Base-by-base conservation (phyloP, 805 yeast genomes). In the Phaffomyces antillensis region DNA sequence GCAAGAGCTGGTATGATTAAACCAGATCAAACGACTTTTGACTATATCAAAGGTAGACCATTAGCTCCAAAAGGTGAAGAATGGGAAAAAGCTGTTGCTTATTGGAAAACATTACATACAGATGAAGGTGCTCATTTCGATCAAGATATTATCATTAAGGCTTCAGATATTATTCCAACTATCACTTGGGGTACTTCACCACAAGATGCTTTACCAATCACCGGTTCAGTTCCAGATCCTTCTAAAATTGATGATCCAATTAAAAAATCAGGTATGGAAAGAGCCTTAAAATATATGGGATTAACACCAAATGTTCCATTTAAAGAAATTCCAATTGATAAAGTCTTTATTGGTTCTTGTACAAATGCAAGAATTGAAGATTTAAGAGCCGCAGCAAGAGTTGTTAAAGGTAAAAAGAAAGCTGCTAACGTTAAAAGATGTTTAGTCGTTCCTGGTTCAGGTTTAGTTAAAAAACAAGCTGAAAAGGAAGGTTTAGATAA, bases 151-250 rank as follows among this genome's bases (percentile, higher is more conserved):
- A 70, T 73, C 38, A 86, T 93, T 63, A 72, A 83, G 53, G 96
- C 95, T 43, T 68, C 74, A 24, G 98, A 91, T 58, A 82, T 93
- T 49, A 79, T 86, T 42, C 99, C 99, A 55, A 93, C 99, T 23
- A 88, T 93, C 50, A 93, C 99, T 24, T 93, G 99, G 99, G 99
- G 99, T 73, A 93, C 93, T 56, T 91, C 98, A 58, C 99, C 99
- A 30, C 98, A 93, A 70, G 99, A 93, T 63, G 98, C 98, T 39
- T 73, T 93, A 52, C 97, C 99, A 49, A 90, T 93, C 58, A 83
- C 95, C 15, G 96, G 86, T 33, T 59, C 68, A 17, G 96, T 89
- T 39, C 99, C 99, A 42, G 95, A 93, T 63, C 99, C 99, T 50
- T 63, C 80, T n/a, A 68, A 68, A 44, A 75, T 78, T 25, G 64